phyloP scores from a whole-genome alignment of 345 rosid species.

The Eucalyptus sideroxylon region DNA sequence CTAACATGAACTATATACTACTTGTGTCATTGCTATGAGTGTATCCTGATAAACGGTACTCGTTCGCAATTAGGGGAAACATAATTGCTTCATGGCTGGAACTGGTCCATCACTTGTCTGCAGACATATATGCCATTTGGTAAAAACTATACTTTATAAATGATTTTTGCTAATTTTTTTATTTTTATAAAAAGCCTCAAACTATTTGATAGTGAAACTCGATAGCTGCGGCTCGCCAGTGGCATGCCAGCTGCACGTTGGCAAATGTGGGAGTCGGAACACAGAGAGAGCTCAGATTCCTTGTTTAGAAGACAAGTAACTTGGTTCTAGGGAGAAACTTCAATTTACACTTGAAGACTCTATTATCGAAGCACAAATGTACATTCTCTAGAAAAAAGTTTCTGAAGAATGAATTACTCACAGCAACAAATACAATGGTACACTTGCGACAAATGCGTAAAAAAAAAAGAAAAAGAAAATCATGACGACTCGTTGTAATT shows the following conservation, averaged over 20 bases:
- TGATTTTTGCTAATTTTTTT: background rate
- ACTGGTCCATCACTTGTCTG: background rate
- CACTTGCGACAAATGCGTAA: background rate
- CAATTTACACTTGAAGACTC: background rate
- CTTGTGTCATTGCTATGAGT: background rate
- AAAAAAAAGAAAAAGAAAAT: background rate
- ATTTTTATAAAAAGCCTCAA: background rate
- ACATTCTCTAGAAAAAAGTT: background rate
- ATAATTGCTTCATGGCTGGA: background rate
- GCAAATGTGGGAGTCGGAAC: background rate
- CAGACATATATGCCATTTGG: background rate
- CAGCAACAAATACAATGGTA: background rate
- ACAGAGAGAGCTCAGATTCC: background rate
- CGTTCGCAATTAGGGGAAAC: background rate
- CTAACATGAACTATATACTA: background rate
- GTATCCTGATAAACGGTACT: background rate
- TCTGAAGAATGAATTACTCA: background rate
- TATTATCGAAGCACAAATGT: background rate
- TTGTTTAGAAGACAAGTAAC: background rate
- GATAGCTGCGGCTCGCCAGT: background rate
- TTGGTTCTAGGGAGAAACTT: background rate
- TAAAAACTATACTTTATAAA: background rate
- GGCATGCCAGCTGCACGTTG: background rate
- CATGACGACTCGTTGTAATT: background rate
- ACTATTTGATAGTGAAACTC: background rate